phyloP scores from a whole-genome alignment of 2,329 filamentous ascomycete species.

The Kalmusia sp. region DNA sequence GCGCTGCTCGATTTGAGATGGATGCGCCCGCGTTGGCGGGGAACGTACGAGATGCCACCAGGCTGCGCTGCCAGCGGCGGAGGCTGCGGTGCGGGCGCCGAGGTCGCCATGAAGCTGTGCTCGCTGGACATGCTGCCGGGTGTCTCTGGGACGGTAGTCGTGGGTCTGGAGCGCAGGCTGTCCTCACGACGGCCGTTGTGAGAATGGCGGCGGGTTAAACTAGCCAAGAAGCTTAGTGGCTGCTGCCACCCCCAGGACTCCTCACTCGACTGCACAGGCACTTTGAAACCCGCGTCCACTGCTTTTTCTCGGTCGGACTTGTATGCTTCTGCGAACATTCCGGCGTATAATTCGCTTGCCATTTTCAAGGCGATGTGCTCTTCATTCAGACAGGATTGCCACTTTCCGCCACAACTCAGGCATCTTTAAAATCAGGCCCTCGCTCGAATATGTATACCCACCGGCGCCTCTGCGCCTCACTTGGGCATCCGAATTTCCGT shows the following conservation, averaged over 20 bases:
- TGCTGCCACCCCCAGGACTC: not conserved
- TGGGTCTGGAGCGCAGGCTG: slow-evolving; percentile 11
- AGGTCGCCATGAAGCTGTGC: slow-evolving; percentile 48
- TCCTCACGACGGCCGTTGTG: slow-evolving; percentile 12
- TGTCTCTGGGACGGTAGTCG: slow-evolving; percentile 5
- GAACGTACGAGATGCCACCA: slow-evolving; percentile 42
- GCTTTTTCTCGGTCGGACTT: slow-evolving; percentile 3
- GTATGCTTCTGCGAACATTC: not conserved
- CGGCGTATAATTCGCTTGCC: not conserved
- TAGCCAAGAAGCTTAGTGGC: slow-evolving; percentile 4
- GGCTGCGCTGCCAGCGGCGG: slow-evolving; percentile 42
- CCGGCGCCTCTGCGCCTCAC: not conserved
- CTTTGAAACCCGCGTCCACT: slow-evolving; percentile 1
- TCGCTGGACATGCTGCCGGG: slow-evolving; percentile 42
- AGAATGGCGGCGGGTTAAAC: not conserved
- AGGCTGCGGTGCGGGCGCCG: slow-evolving; percentile 32
- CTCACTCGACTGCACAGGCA: not conserved
- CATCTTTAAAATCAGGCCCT: no score
- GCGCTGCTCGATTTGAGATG: slow-evolving; percentile 8
- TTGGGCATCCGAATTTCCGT: not conserved
- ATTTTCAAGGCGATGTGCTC: not conserved
- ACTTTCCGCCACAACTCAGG: no score
- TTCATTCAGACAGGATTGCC: not conserved
- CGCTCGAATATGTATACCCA: no score
- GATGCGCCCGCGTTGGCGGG: slow-evolving; percentile 12